phyloP scores from a whole-genome alignment of 2,329 filamentous ascomycete species.

The Rosellinia necatrix region DNA sequence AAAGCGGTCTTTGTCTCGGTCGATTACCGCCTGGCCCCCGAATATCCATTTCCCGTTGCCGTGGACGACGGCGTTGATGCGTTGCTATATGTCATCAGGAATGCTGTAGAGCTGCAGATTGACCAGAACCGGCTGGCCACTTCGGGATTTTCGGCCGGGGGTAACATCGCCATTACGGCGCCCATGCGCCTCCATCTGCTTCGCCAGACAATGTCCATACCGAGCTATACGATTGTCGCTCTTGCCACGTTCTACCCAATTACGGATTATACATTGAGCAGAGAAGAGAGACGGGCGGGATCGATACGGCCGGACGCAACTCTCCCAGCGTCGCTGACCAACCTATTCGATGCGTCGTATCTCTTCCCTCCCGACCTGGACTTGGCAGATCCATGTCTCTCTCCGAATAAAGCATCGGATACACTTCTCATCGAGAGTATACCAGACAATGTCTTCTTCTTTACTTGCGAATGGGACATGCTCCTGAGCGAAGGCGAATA shows the following conservation, averaged over 20 bases:
- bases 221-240: conserved; percentile 54
- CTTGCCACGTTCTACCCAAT: conserved; percentile 66
- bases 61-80: conserved; percentile 70
- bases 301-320: conserved; percentile 62
- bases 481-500: conserved; percentile 63
- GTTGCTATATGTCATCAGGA: conserved; percentile 61
- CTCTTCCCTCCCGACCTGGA: conserved; percentile 57
- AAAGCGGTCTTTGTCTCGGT: conserved; percentile 66
- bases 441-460: conserved; percentile 60
- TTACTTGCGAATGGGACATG: conserved; percentile 70
- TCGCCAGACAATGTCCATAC: conserved; percentile 36
- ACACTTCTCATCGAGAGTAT: conserved; percentile 51
- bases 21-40: conserved; percentile 70
- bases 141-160: conserved; percentile 69
- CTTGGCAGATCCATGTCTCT: conserved; percentile 59
- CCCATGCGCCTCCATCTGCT: conserved; percentile 42
- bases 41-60: conserved; percentile 65
- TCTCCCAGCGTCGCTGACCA: conserved; percentile 60
- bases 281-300: conserved; percentile 59
- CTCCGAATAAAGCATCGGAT: conserved; percentile 61
- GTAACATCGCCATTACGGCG: conserved; percentile 56
- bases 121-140: conserved; percentile 61
- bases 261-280: conserved; percentile 63
- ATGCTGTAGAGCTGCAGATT: conserved; percentile 61
- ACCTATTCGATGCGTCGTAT: conserved; percentile 67